These are phyloP conservation scores for Ogataea pini DNA, from an alignment of 805 yeast species.

Conservation along the genomic window DNA sequence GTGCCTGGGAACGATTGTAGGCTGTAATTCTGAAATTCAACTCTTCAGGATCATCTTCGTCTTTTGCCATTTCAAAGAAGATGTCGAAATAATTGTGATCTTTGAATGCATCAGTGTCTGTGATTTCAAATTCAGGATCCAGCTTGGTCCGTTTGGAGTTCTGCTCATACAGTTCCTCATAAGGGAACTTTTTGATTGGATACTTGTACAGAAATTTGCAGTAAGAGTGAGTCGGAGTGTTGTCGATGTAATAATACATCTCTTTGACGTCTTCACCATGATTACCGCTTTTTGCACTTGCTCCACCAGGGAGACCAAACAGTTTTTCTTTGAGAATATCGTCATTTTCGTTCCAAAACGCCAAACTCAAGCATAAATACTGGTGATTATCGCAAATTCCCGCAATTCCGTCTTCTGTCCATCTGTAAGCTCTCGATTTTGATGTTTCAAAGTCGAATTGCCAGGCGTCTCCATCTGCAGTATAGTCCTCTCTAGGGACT, in stretches of 20 bases:
- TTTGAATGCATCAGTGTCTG: constrained; percentile 76
- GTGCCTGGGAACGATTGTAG: constrained; percentile 74
- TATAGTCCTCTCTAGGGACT: constrained; percentile 85
- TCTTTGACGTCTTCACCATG: constrained; percentile 97
- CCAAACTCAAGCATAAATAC: constrained; percentile 71
- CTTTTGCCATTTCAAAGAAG: constrained; percentile 87
- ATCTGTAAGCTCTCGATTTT: constrained; percentile 75
- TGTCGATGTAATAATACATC: constrained; percentile 80
- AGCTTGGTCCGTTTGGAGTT: constrained; percentile 63
- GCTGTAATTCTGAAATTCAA: constrained; percentile 83
- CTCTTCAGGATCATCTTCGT: constrained; percentile 77
- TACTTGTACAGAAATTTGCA: constrained; percentile 90
- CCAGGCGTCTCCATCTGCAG: constrained; percentile 89
- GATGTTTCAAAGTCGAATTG: constrained; percentile 85
- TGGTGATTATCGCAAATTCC: constrained; percentile 88
- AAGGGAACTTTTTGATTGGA: constrained; percentile 86
- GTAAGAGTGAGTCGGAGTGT: constrained; percentile 90
- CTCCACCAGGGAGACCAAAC: constrained; percentile 82
- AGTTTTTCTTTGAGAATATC: constrained; percentile 80
- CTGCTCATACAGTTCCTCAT: constrained; percentile 67
- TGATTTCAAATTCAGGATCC: constrained; percentile 77
- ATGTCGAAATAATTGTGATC: constrained; percentile 82
- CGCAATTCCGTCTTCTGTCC: constrained; percentile 96
- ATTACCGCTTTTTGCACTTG: constrained; percentile 67
- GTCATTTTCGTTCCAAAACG: constrained; percentile 90